A percentile compares a stretch with the other conserved stretches of the same genome.
Evolutionary conservation across 495 filamentous ascomycete species (phyloP).

Genomic region (Lophium mytilinum): DNA sequence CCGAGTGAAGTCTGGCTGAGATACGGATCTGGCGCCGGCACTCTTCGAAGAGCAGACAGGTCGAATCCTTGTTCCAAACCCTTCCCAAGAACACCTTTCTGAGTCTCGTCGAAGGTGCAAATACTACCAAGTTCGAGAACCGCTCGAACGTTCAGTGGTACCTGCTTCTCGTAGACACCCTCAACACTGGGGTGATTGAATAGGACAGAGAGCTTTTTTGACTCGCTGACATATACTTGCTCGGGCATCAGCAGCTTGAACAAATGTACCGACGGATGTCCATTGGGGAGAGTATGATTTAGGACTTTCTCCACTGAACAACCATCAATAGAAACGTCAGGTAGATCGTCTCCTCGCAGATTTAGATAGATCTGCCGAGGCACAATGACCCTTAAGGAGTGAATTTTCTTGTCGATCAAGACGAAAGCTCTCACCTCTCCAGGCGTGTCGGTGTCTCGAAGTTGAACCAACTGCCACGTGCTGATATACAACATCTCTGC

Average conservation of each 20-base stretch:
- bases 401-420: conserved; percentile 85
- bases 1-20: conserved; percentile 53
- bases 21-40: conserved; percentile 61
- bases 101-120: conserved; percentile 91
- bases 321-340: conserved; percentile 79
- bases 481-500: conserved; percentile 80
- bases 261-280: conserved; percentile 84
- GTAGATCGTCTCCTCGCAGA: conserved; percentile 74
- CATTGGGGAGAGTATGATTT: conserved; percentile 85
- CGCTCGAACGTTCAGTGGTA: conserved; percentile 75
- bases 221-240: conserved; percentile 73
- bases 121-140: conserved; percentile 80
- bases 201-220: conserved; percentile 68
- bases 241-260: conserved; percentile 90
- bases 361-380: conserved; percentile 87
- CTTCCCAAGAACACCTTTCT: conserved; percentile 83
- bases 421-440: conserved; percentile 85
- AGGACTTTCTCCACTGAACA: conserved; percentile 81
- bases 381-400: conserved; percentile 80
- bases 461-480: conserved; percentile 91
- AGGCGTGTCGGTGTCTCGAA: conserved; percentile 67
- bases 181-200: conserved; percentile 93
- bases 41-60: conserved; percentile 62
- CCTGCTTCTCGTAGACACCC: conserved; percentile 89
- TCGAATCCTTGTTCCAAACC: conserved; percentile 93